These are phyloP conservation scores for Chaetothyriales sp. DNA, from an alignment of 2,329 filamentous ascomycete species.

Conservation along the genomic window DNA sequence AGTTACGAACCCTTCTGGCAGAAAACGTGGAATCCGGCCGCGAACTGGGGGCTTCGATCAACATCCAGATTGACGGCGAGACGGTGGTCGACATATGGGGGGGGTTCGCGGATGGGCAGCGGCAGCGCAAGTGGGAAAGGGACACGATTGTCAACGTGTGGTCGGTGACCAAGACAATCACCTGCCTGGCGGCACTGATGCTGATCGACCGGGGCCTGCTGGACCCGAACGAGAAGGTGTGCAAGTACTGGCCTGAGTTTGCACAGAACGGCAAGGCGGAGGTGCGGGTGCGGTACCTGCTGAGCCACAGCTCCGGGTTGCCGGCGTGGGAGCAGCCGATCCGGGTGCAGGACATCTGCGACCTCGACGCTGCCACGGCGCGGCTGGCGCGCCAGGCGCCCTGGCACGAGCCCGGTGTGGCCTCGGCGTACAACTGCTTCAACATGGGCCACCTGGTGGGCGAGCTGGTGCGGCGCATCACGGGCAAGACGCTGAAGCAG, in stretches of 20 bases:
- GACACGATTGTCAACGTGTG: constrained; percentile 17
- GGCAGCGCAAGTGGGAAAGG: constrained; percentile 13
- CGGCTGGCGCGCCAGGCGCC: constrained; percentile 28
- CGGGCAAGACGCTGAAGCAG: constrained; percentile 28
- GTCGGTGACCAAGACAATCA: constrained; percentile 19
- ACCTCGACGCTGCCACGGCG: constrained; percentile 20
- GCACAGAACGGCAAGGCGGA: constrained; percentile 20
- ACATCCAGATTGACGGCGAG: constrained; percentile 27
- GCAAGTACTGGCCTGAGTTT: constrained; percentile 23
- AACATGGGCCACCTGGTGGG: constrained; percentile 30
- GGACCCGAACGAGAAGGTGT: constrained; percentile 17
- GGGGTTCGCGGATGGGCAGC: constrained; percentile 22
- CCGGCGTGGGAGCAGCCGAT: constrained; percentile 24
- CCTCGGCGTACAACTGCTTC: constrained; percentile 29
- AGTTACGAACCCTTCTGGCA: constrained; percentile 23
- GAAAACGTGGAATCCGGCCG: constrained; percentile 24
- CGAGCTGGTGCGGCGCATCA: constrained; percentile 29
- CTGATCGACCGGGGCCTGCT: constrained; percentile 19
- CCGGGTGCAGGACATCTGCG: constrained; percentile 22
- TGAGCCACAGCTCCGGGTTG: constrained; percentile 8
- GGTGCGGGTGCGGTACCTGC: constrained; percentile 16
- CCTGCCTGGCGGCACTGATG: constrained; percentile 16
- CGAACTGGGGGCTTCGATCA: constrained; percentile 33
- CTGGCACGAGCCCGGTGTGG: constrained; percentile 32
- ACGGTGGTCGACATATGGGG: constrained; percentile 33